phyloP scores from a whole-genome alignment of 345 rosid species.

The Murraya paniculata region DNA sequence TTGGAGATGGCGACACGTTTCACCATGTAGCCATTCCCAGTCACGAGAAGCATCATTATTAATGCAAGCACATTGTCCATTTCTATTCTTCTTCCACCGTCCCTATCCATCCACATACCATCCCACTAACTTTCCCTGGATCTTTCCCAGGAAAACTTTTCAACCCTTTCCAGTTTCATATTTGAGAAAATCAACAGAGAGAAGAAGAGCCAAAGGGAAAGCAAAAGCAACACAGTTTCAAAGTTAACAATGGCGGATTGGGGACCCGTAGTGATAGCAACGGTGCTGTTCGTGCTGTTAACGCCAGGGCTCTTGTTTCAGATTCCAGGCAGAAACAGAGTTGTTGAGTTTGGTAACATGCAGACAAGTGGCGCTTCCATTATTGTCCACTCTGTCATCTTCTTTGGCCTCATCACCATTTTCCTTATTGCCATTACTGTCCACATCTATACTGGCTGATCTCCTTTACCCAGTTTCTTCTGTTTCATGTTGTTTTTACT shows the following conservation, averaged over 20 bases:
- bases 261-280: constrained; percentile 73
- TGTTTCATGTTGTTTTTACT: no score
- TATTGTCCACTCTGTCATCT: constrained; percentile 57
- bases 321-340: constrained; percentile 53
- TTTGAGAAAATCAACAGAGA: no score
- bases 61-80: not conserved
- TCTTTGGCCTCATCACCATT: constrained; percentile 53
- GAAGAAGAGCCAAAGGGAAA: no score
- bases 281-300: constrained; percentile 63
- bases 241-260: constrained; percentile 57
- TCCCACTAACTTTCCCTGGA: not conserved
- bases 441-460: constrained; percentile 51
- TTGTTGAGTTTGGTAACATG: constrained; percentile 63
- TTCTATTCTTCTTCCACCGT: not conserved
- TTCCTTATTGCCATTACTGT: constrained; percentile 57
- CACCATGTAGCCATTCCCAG: not conserved
- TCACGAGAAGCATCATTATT: not conserved
- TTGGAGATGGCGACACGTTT: constrained; percentile 1
- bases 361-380: constrained; percentile 65
- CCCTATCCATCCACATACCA: not conserved
- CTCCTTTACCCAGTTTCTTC: no score
- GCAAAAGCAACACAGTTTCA: no score
- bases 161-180: not conserved
- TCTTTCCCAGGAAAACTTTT: not conserved
- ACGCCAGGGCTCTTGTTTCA: constrained; percentile 73